Evolutionary conservation across 2,329 filamentous ascomycete genomes (phyloP).

Genomic region (Aureobasidium mangrovei): DNA sequence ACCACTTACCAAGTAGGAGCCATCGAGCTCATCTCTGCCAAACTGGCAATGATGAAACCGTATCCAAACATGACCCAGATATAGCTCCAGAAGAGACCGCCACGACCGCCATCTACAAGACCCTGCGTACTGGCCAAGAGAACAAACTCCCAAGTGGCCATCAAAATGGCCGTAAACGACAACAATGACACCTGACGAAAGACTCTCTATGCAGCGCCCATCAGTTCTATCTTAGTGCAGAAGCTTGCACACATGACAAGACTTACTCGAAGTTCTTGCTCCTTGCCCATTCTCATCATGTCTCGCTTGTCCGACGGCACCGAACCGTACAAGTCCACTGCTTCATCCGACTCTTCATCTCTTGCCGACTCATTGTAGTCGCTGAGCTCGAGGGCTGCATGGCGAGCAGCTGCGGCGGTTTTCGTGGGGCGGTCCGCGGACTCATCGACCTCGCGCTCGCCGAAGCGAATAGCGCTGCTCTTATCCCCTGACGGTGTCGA

Average conservation of each 20-base stretch:
- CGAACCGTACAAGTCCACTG: slow-evolving; percentile 8
- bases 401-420: slow-evolving; percentile 4
- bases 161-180: slow-evolving; percentile 42
- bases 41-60: slow-evolving; percentile 19
- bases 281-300: slow-evolving; percentile 42
- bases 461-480: slow-evolving; percentile 3
- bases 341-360: slow-evolving; percentile 9
- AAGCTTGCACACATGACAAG: too few relatives aligned
- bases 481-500: slow-evolving; percentile 1
- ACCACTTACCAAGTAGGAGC: slow-evolving; percentile 18
- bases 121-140: slow-evolving; percentile 28
- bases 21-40: slow-evolving; percentile 29
- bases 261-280: slow-evolving; percentile 36
- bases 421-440: neutral
- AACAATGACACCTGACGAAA: slow-evolving; percentile 42
- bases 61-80: slow-evolving; percentile 22
- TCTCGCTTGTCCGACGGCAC: slow-evolving; percentile 29
- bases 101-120: slow-evolving; percentile 21
- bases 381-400: slow-evolving; percentile 6
- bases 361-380: neutral
- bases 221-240: neutral
- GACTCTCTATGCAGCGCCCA: slow-evolving; percentile 29
- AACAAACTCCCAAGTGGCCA: slow-evolving; percentile 45
- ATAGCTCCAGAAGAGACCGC: slow-evolving; percentile 22
- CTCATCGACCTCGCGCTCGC: slow-evolving; percentile 3